A percentile compares a stretch with the other conserved stretches of the same genome.
These are phyloP conservation scores for Skeletonema marinoi DNA, from an alignment of 108 stramenopile genomes.

Conservation along the genomic window DNA sequence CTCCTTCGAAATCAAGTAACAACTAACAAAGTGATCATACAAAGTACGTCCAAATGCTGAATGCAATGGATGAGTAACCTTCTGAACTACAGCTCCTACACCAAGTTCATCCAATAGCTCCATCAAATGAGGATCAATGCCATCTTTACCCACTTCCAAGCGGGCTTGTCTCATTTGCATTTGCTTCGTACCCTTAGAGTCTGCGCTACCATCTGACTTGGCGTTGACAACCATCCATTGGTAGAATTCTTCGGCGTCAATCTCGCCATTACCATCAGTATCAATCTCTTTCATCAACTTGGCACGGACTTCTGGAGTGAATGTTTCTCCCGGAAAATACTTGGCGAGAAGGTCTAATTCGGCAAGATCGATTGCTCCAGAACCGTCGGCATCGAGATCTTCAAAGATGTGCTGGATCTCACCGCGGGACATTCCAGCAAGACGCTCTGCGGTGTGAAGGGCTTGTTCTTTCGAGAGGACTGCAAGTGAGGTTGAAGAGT, in stretches of 20 bases:
- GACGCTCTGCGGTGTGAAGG: constrained; percentile 8
- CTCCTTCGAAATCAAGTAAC: constrained; percentile 18
- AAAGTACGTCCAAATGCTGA: constrained; percentile 24
- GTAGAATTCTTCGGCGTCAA: constrained; percentile 23
- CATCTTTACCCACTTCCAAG: constrained; percentile 3
- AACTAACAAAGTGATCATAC: constrained; percentile 28
- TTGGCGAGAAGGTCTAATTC: constrained; percentile 15
- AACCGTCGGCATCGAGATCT: constrained; percentile 24
- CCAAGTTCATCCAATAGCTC: constrained; percentile 15
- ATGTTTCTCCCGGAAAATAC: constrained; percentile 14
- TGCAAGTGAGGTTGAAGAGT: background rate
- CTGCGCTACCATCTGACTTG: constrained; percentile 4
- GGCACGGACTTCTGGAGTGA: background rate
- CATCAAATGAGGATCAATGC: constrained; percentile 3
- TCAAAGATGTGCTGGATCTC: constrained; percentile 20
- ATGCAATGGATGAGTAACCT: constrained; percentile 23
- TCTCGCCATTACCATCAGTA: constrained; percentile 14
- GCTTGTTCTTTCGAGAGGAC: constrained; percentile 4
- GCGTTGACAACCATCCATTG: constrained; percentile 28
- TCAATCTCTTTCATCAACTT: constrained; percentile 20
- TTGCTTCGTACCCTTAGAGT: constrained; percentile 7
- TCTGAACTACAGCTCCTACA: background rate
- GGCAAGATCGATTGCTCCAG: constrained; percentile 13
- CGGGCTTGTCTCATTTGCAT: constrained; percentile 10
- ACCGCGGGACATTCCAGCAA: background rate